A percentile compares a stretch with the other conserved stretches of the same genome.
Conservation (phyloP, 1,284 basidiomycete species). For the Sanguinoderma infundibulare region DNA sequence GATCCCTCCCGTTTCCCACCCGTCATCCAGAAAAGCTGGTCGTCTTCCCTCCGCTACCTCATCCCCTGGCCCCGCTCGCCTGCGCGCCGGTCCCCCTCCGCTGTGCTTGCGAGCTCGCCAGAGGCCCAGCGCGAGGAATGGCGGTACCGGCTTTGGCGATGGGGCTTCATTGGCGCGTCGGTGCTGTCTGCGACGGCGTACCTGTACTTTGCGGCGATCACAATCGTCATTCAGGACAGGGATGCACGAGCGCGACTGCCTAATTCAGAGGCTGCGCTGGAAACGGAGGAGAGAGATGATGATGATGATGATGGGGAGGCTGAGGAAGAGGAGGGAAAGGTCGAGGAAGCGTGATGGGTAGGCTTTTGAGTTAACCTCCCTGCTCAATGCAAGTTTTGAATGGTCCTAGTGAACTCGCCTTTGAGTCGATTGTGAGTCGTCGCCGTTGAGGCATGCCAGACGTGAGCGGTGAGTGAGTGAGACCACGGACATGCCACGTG, state of each 20-base stretch:
- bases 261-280: background rate
- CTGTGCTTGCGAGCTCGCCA: slow-evolving; percentile 9
- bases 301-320: background rate
- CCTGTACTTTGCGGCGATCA: slow-evolving; percentile 12
- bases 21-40: slow-evolving; percentile 19
- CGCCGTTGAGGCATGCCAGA: no score
- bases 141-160: slow-evolving; percentile 38
- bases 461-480: slow-evolving; percentile 10
- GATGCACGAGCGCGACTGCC: background rate
- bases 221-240: background rate
- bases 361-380: background rate
- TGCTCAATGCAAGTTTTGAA: background rate
- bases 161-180: slow-evolving; percentile 39
- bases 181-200: slow-evolving; percentile 32
- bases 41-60: slow-evolving; percentile 29
- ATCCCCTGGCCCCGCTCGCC: slow-evolving; percentile 25
- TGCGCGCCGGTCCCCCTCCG: slow-evolving; percentile 3
- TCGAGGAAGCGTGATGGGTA: slow-evolving; percentile 2
- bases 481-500: slow-evolving; percentile 13
- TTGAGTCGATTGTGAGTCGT: no score
- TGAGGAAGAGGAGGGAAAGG: background rate
- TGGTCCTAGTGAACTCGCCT: no score
- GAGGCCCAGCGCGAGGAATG: slow-evolving; percentile 40
- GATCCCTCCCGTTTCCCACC: slow-evolving; percentile 23
- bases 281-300: background rate